Base-by-base conservation (phyloP, 2,329 filamentous ascomycete genomes). In the Nigrospora sphaerica region DNA sequence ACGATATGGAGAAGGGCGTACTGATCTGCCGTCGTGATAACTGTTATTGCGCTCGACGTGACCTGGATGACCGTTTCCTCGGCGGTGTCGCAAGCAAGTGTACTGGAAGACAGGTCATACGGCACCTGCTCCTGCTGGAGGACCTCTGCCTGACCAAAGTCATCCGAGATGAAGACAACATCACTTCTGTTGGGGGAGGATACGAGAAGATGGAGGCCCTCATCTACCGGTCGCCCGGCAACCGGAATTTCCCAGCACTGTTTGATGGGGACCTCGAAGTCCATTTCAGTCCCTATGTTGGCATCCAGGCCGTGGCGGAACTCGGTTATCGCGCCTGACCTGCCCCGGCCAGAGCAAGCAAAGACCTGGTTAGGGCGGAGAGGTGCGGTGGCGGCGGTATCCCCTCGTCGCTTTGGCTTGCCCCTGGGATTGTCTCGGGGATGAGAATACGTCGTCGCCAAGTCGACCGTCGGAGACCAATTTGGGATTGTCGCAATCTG, bases 291-390 rank as follows among this genome's bases (percentile, higher is more conserved):
- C 2, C 77, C 80, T 52, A 88, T 79, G 46, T 77, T 80, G 16
- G 85, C 87, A 56, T 86, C 80, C 28, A 88, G 66, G 4, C 88
- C 87, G 61, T 81, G 73, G 51, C 85, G 77, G 50, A 88, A 72
- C 57, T 92, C 85, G 3, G 80, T 78, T 19, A 92, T 68, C 9
- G 77, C 75, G 11, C 85, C 85, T 31, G 73, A 75, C 1, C 68
- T 64, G 1, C 81, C 81, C 53, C 79, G 78, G 1, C 85, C 82
- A 17, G 82, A 83, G 38, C 81, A 83, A 18, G 78, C 77, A 62
- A 86, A 89, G 13, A 90, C 59, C 19, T 75, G 72, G 54, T 84
- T 79, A n/a, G 69, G 70, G 28, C 55, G 44, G 45, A 55, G 52
- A 54, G 57, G 46, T 60, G 52, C 48, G 57, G 53, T 48, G 51